Evolutionary conservation across 1,139 yeast species (phyloP).

Genomic region (Debaryomyces robertsiae): DNA sequence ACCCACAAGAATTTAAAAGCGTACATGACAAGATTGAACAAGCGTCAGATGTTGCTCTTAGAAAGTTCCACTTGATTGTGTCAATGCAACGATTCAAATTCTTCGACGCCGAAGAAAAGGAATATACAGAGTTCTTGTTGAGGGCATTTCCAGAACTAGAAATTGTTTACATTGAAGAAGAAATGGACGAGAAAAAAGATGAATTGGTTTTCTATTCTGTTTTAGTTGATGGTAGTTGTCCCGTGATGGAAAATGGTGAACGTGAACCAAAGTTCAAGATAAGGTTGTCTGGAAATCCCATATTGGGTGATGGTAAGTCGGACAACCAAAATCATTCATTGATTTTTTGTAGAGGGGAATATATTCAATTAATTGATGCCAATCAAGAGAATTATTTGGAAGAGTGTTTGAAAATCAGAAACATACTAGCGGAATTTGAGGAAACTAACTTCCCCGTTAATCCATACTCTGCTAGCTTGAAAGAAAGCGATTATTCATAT

Average conservation of each 20-base stretch:
- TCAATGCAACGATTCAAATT: slow-evolving; percentile 69
- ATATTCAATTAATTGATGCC: slow-evolving; percentile 84
- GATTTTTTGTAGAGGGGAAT: slow-evolving; percentile 83
- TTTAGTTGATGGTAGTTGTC: slow-evolving; percentile 51
- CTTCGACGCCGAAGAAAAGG: slow-evolving; percentile 54
- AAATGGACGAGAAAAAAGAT: slow-evolving; percentile 33
- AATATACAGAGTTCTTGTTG: slow-evolving; percentile 57
- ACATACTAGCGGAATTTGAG: slow-evolving; percentile 79
- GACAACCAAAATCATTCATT: slow-evolving; percentile 82
- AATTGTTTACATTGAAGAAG: slow-evolving; percentile 61
- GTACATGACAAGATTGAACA: slow-evolving; percentile 37
- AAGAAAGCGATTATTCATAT: slow-evolving; percentile 24
- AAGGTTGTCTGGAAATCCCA: slow-evolving; percentile 79
- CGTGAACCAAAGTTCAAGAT: slow-evolving; percentile 56
- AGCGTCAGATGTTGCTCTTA: slow-evolving; percentile 43
- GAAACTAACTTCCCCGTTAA: slow-evolving; percentile 54
- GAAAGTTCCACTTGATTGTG: slow-evolving; percentile 69
- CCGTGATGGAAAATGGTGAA: slow-evolving; percentile 32
- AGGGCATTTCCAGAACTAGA: slow-evolving; percentile 63
- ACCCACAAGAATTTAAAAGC: slow-evolving; percentile 39
- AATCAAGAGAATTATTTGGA: slow-evolving; percentile 87
- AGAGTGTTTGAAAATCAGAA: slow-evolving; percentile 80
- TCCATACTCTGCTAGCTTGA: slow-evolving; percentile 20
- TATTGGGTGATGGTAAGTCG: slow-evolving; percentile 86
- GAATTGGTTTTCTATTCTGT: slow-evolving; percentile 56